Percentiles rank a stretch among this genome's conserved stretches.
Evolutionary conservation across 179 eudicot species (phyloP).

Genomic region (Carnegiea gigantea): DNA sequence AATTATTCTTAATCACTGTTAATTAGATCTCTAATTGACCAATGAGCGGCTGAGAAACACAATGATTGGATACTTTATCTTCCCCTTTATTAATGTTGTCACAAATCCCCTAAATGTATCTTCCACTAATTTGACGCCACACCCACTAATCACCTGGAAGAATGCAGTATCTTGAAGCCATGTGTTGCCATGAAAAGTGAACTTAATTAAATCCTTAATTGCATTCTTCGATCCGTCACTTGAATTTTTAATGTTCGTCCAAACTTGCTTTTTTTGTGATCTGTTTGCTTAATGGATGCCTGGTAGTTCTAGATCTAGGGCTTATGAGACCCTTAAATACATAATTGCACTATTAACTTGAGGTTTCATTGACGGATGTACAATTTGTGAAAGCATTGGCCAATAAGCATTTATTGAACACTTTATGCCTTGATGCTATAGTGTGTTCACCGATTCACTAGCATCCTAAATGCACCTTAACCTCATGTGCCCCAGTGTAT

Average conservation of each 20-base stretch:
- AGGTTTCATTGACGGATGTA: too few species aligned
- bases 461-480: too few species aligned
- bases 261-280: neutral
- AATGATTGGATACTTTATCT: conserved; percentile 26
- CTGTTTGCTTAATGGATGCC: neutral
- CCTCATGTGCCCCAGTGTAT: too few species aligned
- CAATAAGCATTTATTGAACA: too few species aligned
- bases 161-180: conserved; percentile 13
- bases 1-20: conserved; percentile 13
- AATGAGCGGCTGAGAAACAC: conserved; percentile 15
- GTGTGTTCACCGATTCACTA: too few species aligned
- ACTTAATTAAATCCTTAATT: conserved; percentile 14
- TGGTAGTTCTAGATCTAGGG: neutral
- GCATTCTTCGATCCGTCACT: conserved; percentile 19
- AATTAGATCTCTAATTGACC: conserved; percentile 29
- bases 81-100: neutral
- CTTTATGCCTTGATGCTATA: too few species aligned
- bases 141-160: conserved; percentile 5
- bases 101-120: conserved; percentile 4
- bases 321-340: neutral
- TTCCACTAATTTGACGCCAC: conserved; percentile 24
- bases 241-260: neutral
- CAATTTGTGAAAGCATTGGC: too few species aligned
- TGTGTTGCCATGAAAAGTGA: conserved; percentile 18
- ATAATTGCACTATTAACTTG: too few species aligned